Evolutionary conservation across 305 asterid species (phyloP), one percentile per base, ranked within the genome.

Genomic region (Lippia alba): DNA sequence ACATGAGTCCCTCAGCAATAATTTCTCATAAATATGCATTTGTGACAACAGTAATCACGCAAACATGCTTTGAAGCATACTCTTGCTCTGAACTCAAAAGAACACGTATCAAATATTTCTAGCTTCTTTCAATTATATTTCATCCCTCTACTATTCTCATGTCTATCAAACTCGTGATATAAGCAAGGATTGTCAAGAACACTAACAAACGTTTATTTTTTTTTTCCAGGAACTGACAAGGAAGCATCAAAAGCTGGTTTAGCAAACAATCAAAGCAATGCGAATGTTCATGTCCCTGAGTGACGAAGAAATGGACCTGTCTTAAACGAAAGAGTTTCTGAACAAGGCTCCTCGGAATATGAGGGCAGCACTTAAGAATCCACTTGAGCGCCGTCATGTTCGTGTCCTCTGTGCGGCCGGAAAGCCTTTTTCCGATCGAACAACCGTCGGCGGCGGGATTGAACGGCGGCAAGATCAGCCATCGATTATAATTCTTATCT

Each of bases 321-420:
- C 94, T 86, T 57, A 86, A 71, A 62, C 96, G 92, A 64, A 93
- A 91, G 67, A 93, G 96, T 75, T 93, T 91, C 74, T 91, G 97
- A 17, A 93, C 92, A 19, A 91, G 90, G 66, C 87, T 78, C 80
- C 85, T 85, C 49, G 96, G 97, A 57, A 91, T 79, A 69, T 91
- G 82, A 51, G 97, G 98, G 81, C 90, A 89, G 87, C 94, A 93
- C 63, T 83, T 84, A 0, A 71, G 84, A 56, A 89, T 85, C 97
- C 97, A 94, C 73, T 91, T 89, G 51, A 91, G 81, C 58, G 91
- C 93, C 76, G 97, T 87, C 80, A 74, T 72, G 39, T 56, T 63
- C 46, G 78, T 12, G 16, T 69, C 86, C 49, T 40, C 18, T 17
- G 66, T 61, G 46, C 14, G 64, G 3, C 86, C 76, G 39, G 70